Evolutionary conservation across 352 stramenopile species (phyloP), one percentile per base, ranked within the genome.

Genomic region (Globisporangium viniferum): DNA sequence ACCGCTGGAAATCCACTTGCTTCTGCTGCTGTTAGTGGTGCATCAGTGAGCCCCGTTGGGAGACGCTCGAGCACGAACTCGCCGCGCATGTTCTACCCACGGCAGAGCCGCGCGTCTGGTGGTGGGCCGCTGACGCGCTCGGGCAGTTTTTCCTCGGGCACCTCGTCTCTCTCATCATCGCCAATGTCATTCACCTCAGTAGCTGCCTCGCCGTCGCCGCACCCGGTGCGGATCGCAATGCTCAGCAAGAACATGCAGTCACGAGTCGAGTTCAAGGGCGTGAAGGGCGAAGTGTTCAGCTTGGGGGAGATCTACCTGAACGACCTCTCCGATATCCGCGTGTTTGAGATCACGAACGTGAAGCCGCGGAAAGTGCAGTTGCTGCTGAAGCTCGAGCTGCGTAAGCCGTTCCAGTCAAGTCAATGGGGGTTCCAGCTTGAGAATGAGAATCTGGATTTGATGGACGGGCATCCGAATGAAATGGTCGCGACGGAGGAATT

Each of bases 291-390:
- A 31, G 68, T 73, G 24, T 81, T 96, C 18, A 77, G 71, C 9
- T 76, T 96, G 33, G 88, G 88, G 33, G 88, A 95, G 29, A 80
- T 96, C 39, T 96, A 96, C 74, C 74, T 96, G 33, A 95, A 94
- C 65, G 89, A 95, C 64, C 73, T 95, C 27, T 95, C 88, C 9
- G 81, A 92, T 65, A 85, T 96, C 59, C 88, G 85, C 62, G 76
- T 93, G 57, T 90, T 96, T 53, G 86, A 96, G 62, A 61, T 96
- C 59, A 79, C 71, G 48, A 96, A 96, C 67, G 69, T 78, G 14
- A 87, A 79, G 63, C 27, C 80, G 22, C 76, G 76, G 9, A 67
- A 70, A 4, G 44, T 96, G 36, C 80, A 79, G 39, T 64, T 95
- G n/a, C 72, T 85, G 60, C 75, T 96, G 41, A 83, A 82, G 24